These are phyloP conservation scores for Haematococcus sp. DNA, from an alignment of 139 green algal species.

Conservation along the genomic window DNA sequence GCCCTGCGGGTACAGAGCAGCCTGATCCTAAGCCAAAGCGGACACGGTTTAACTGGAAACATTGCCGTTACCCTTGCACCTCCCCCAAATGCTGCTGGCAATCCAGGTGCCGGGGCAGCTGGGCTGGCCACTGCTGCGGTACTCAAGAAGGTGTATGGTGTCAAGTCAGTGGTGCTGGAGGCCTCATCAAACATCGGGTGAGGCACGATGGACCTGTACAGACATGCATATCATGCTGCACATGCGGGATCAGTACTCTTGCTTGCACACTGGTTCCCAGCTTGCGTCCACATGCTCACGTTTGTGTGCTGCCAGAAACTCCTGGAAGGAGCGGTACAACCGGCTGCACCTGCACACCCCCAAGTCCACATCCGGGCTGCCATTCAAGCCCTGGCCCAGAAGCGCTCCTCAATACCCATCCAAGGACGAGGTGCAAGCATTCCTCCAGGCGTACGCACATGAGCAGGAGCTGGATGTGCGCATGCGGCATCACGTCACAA, in stretches of 20 bases:
- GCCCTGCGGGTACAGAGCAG: too few relatives aligned
- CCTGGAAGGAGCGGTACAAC: not conserved
- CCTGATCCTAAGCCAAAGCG: too few relatives aligned
- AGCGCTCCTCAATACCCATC: not conserved
- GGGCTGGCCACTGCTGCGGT: conserved; percentile 3
- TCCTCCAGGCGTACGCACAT: not conserved
- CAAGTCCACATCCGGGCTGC: not conserved
- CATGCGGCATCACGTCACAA: not conserved
- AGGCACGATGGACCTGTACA: too few relatives aligned
- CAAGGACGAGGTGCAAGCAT: not conserved
- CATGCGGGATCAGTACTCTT: too few relatives aligned
- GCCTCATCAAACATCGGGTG: not conserved
- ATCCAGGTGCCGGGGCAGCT: not conserved
- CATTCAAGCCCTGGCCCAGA: not conserved
- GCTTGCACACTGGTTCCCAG: too few relatives aligned
- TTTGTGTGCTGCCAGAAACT: too few relatives aligned
- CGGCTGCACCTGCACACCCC: conserved; percentile 7
- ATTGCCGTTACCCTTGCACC: too few relatives aligned
- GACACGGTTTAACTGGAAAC: too few relatives aligned
- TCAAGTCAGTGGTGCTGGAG: not conserved
- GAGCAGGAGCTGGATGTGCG: not conserved
- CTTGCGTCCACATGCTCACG: too few relatives aligned
- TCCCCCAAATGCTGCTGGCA: too few relatives aligned
- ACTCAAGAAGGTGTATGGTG: not conserved
- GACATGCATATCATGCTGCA: too few relatives aligned